Conservation (phyloP, 164 flowering plant species). For the Houttuynia cordata region DNA sequence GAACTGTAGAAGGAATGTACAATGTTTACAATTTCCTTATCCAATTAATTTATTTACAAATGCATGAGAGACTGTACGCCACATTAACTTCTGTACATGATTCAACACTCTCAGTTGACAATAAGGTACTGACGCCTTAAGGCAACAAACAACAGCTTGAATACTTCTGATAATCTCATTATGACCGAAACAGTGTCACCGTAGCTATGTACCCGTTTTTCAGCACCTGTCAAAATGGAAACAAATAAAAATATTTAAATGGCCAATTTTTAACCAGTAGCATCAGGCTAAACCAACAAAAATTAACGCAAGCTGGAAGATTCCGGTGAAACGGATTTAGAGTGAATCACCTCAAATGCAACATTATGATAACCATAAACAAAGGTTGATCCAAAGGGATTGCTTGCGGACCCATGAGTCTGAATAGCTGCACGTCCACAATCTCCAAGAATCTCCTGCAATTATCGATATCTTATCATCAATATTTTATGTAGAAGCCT, state of each 20-base stretch:
- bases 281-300: background rate
- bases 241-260: constrained; percentile 3
- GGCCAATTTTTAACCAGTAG: background rate
- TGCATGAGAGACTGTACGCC: background rate
- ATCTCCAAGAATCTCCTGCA: constrained; percentile 88
- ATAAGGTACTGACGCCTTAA: background rate
- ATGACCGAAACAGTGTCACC: constrained; percentile 80
- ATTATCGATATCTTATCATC: background rate
- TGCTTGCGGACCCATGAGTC: constrained; percentile 86
- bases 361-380: constrained; percentile 92
- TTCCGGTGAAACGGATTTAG: background rate
- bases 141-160: background rate
- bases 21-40: background rate
- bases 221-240: constrained; percentile 51
- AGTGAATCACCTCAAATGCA: constrained; percentile 69
- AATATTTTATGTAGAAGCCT: no score
- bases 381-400: constrained; percentile 93
- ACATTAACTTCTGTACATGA: background rate
- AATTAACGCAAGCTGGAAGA: background rate
- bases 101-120: background rate
- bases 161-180: constrained; percentile 11
- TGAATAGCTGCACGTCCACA: constrained; percentile 92
- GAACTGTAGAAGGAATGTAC: background rate
- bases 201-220: constrained; percentile 93
- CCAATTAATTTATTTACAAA: background rate